Evolutionary conservation across 139 green algal genomes (phyloP).

Genomic region (Picochlorum sp.): DNA sequence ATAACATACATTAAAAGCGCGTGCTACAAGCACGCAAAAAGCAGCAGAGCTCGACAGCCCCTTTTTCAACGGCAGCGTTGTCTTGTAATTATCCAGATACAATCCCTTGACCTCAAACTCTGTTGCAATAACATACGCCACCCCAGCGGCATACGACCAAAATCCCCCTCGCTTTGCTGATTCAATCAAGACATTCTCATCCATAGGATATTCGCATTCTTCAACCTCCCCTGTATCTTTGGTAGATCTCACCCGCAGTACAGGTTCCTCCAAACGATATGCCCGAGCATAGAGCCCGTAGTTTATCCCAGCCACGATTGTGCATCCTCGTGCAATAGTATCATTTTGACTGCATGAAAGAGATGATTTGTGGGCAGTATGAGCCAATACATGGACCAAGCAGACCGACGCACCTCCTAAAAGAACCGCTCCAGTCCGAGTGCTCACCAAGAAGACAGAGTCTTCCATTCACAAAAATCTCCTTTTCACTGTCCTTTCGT

Average conservation of each 20-base stretch:
- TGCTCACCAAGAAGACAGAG: slow-evolving; percentile 71
- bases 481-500: slow-evolving; percentile 2
- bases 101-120: slow-evolving; percentile 41
- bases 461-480: slow-evolving; percentile 56
- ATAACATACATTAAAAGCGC: slow-evolving; percentile 47
- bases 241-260: slow-evolving; percentile 24
- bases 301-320: slow-evolving; percentile 55
- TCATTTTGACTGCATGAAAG: slow-evolving; percentile 15
- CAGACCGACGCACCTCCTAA: slow-evolving; percentile 10
- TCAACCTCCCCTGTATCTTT: slow-evolving; percentile 13
- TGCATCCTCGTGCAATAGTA: slow-evolving; percentile 28
- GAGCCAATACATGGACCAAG: not conserved
- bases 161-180: slow-evolving; percentile 49
- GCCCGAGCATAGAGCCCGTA: slow-evolving; percentile 36
- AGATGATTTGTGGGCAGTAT: not conserved
- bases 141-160: slow-evolving; percentile 54
- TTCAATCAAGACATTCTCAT: slow-evolving; percentile 11
- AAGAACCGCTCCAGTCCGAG: slow-evolving; percentile 37
- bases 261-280: not conserved
- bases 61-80: slow-evolving; percentile 58
- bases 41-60: slow-evolving; percentile 61
- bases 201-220: slow-evolving; percentile 13
- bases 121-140: slow-evolving; percentile 40
- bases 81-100: slow-evolving; percentile 48
- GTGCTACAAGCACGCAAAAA: slow-evolving; percentile 59